Conservation (phyloP, 768 basidiomycete species). For the Trametes sanguinea region DNA sequence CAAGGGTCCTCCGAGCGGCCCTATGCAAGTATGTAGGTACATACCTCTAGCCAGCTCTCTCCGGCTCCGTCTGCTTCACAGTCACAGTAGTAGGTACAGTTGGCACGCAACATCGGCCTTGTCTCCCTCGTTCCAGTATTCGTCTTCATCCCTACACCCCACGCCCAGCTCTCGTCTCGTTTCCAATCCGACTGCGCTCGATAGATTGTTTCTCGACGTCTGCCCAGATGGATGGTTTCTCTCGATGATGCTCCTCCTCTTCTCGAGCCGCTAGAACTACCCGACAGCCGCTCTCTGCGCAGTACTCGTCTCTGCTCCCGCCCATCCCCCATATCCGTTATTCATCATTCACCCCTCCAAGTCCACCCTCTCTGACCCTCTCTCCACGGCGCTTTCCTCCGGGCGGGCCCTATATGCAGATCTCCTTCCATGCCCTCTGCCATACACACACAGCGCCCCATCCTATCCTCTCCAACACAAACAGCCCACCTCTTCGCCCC, state of each 20-base stretch:
- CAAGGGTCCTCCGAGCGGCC: neutral
- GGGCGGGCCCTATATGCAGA: neutral
- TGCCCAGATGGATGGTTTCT: neutral
- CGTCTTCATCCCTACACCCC: too few species aligned
- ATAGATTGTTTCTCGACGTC: neutral
- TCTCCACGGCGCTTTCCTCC: neutral
- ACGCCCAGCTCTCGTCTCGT: neutral
- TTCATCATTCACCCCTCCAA: neutral
- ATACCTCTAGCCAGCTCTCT: neutral
- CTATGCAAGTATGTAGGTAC: too few species aligned
- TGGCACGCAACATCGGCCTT: too few species aligned
- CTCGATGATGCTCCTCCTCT: neutral
- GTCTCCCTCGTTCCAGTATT: too few species aligned
- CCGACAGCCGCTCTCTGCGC: slow-evolving; percentile 8
- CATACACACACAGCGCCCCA: neutral
- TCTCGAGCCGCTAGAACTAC: neutral
- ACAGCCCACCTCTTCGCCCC: neutral
- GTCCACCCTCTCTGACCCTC: neutral
- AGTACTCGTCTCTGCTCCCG: neutral
- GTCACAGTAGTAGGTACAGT: too few species aligned
- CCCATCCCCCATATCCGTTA: neutral
- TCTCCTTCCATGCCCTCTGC: neutral
- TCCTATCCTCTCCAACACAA: neutral
- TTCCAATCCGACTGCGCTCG: neutral
- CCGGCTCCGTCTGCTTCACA: neutral